phyloP scores from a whole-genome alignment of 2,329 filamentous ascomycete genomes.

The Penicillium brasilianum region DNA sequence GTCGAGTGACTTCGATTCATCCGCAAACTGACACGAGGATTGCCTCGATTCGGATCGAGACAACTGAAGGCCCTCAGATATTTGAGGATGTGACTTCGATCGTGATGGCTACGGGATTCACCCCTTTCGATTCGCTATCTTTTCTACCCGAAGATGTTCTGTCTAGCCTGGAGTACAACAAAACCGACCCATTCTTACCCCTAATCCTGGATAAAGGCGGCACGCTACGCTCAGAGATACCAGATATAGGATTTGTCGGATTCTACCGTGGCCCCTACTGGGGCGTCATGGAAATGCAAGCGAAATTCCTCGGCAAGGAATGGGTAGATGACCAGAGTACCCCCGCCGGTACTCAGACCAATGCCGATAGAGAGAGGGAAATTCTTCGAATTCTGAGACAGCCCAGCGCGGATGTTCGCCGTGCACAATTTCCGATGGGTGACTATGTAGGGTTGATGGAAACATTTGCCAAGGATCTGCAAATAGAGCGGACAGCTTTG shows the following conservation, averaged over 20 bases:
- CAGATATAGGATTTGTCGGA: constrained; percentile 76
- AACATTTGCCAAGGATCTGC: constrained; percentile 66
- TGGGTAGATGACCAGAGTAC: constrained; percentile 54
- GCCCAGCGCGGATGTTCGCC: constrained; percentile 22
- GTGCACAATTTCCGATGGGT: constrained; percentile 79
- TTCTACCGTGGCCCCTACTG: constrained; percentile 86
- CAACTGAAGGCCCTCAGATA: constrained; percentile 42
- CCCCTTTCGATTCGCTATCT: constrained; percentile 65
- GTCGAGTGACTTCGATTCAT: constrained; percentile 39
- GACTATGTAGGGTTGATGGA: constrained; percentile 80
- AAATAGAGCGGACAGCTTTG: constrained; percentile 53
- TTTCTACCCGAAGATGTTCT: constrained; percentile 66
- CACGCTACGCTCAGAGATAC: constrained; percentile 64
- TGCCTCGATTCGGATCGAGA: constrained; percentile 44
- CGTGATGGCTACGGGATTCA: constrained; percentile 77
- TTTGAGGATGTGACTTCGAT: constrained; percentile 68
- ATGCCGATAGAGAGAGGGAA: constrained; percentile 27
- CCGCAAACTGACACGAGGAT: constrained; percentile 3
- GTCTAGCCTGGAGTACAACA: constrained; percentile 62
- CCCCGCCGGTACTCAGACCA: constrained; percentile 13
- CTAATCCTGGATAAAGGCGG: constrained; percentile 71
- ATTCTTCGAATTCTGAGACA: constrained; percentile 30
- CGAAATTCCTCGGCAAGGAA: constrained; percentile 66
- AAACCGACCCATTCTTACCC: constrained; percentile 61
- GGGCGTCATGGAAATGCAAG: constrained; percentile 88